Conservation (phyloP, 345 rosid species). For the Citrus sp. region DNA sequence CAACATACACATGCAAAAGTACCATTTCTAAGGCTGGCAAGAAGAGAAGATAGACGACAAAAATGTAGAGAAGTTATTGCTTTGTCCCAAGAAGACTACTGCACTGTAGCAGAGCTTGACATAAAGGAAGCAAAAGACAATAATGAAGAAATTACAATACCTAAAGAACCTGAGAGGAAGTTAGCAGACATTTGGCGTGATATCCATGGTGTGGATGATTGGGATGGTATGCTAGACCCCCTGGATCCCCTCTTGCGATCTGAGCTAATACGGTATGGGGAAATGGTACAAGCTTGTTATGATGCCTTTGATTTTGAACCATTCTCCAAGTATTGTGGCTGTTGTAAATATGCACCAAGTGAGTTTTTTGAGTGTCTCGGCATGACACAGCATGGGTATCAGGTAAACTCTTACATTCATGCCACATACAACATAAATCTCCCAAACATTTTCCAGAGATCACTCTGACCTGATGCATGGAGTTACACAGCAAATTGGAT, state of each 20-base stretch:
- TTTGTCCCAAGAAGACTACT: neutral
- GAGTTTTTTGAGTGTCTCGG: constrained; percentile 13
- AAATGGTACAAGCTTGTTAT: constrained; percentile 22
- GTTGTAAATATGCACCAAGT: constrained; percentile 6
- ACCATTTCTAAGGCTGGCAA: neutral
- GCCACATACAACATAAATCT: constrained; percentile 19
- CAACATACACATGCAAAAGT: neutral
- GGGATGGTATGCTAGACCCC: constrained; percentile 18
- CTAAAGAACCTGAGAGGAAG: neutral
- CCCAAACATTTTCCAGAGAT: constrained; percentile 17
- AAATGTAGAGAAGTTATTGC: neutral
- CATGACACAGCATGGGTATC: constrained; percentile 10
- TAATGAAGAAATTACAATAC: neutral
- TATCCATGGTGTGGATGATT: constrained; percentile 8
- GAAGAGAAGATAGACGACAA: neutral
- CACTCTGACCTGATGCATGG: constrained; percentile 19
- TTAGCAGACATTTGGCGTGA: constrained; percentile 10
- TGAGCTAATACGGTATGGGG: constrained; percentile 12
- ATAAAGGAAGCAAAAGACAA: neutral
- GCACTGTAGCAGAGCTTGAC: neutral
- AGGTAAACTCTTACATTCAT: constrained; percentile 21
- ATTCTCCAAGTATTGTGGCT: constrained; percentile 14
- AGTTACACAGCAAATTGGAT: constrained; percentile 29
- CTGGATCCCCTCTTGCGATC: constrained; percentile 13
- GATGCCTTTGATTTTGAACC: constrained; percentile 13